A percentile compares a stretch with the other conserved stretches of the same genome.
Conservation (phyloP, 805 yeast genomes). For the Metschnikowia amazonensis region DNA sequence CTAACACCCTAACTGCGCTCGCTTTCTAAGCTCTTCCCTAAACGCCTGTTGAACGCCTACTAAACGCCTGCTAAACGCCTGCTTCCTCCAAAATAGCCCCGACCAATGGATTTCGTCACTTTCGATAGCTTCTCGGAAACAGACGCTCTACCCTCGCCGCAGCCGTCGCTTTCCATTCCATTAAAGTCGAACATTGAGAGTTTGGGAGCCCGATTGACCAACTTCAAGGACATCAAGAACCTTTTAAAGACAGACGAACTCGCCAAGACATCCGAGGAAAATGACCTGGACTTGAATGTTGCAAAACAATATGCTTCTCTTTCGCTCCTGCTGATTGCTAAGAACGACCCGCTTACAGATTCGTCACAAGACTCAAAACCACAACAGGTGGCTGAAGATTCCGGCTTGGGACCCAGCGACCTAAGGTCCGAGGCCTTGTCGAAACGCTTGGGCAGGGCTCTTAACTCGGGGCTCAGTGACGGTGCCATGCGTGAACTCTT, state of each 20-base stretch:
- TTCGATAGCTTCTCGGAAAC: constrained; percentile 33
- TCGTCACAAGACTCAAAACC: neutral
- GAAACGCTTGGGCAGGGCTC: constrained; percentile 46
- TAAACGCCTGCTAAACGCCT: no score
- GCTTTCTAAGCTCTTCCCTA: no score
- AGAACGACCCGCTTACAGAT: neutral
- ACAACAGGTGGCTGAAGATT: neutral
- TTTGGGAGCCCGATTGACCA: constrained; percentile 31
- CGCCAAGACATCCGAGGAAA: constrained; percentile 6
- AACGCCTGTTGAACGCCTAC: no score
- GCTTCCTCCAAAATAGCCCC: neutral
- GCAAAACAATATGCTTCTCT: constrained; percentile 49
- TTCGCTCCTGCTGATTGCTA: constrained; percentile 37
- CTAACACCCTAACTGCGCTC: constrained; percentile 2
- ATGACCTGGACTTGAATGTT: constrained; percentile 12
- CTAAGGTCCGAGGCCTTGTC: constrained; percentile 26
- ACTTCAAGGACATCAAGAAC: constrained; percentile 30
- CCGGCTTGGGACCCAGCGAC: neutral
- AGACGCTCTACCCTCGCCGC: constrained; percentile 36
- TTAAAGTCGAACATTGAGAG: constrained; percentile 35
- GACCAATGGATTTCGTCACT: constrained; percentile 41
- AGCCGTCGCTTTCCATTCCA: constrained; percentile 42
- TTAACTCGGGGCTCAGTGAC: constrained; percentile 41
- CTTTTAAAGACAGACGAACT: constrained; percentile 21
- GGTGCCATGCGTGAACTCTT: constrained; percentile 32